Evolutionary conservation across 176 grass and related monocot genomes (phyloP).

Genomic region (Eremochloa ophiuroides): DNA sequence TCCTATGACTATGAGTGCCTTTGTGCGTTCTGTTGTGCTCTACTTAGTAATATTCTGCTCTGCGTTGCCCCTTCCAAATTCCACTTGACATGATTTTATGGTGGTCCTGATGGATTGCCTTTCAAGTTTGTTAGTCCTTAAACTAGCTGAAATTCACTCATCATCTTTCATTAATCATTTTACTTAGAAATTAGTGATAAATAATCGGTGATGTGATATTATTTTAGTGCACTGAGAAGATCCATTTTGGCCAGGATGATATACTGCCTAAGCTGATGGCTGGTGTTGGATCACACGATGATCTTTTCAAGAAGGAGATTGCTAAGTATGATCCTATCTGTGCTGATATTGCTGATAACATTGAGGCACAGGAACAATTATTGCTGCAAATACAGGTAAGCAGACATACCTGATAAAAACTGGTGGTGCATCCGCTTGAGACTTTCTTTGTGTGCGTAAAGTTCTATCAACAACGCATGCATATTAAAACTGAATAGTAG

Average conservation of each 20-base stretch:
- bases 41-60: slow-evolving; percentile 13
- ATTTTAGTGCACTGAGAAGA: slow-evolving; percentile 16
- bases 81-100: slow-evolving; percentile 7
- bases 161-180: background rate
- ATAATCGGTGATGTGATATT: background rate
- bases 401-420: slow-evolving; percentile 16
- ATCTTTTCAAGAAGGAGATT: slow-evolving; percentile 97
- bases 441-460: slow-evolving; percentile 21
- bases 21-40: slow-evolving; percentile 16
- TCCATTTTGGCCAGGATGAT: slow-evolving; percentile 79
- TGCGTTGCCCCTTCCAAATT: background rate
- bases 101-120: background rate
- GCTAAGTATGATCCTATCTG: slow-evolving; percentile 83
- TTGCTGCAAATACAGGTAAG: slow-evolving; percentile 95
- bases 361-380: slow-evolving; percentile 85
- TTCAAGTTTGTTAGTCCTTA: slow-evolving; percentile 31
- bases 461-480: background rate
- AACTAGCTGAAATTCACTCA: slow-evolving; percentile 20
- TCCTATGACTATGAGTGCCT: background rate
- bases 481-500: background rate
- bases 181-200: slow-evolving; percentile 7
- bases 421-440: background rate
- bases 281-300: slow-evolving; percentile 81
- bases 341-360: slow-evolving; percentile 92
- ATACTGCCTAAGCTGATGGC: slow-evolving; percentile 92